phyloP scores from a whole-genome alignment of 2,329 filamentous ascomycete species.

The Colletotrichum sp. region DNA sequence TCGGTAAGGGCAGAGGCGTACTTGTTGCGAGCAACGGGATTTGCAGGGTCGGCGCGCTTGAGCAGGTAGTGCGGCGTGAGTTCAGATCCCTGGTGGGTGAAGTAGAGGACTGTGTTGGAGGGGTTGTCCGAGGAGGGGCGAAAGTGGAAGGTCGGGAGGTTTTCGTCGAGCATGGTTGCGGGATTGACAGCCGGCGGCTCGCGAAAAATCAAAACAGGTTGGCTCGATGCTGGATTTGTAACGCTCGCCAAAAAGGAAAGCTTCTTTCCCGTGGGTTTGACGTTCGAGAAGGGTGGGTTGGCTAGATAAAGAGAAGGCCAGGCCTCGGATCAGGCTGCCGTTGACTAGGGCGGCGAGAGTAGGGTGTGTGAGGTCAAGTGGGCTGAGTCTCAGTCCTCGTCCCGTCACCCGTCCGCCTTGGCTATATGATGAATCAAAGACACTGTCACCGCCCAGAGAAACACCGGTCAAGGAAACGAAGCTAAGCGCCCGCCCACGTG shows the following conservation, averaged over 20 bases:
- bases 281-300: not conserved
- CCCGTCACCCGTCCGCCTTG: slow-evolving; percentile 11
- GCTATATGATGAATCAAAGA: slow-evolving; percentile 6
- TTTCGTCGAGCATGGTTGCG: slow-evolving; percentile 83
- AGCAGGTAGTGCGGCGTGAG: slow-evolving; percentile 82
- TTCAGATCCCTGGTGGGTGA: slow-evolving; percentile 78
- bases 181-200: not conserved
- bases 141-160: slow-evolving; percentile 76
- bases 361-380: slow-evolving; percentile 9
- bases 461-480: not conserved
- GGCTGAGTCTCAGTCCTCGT: slow-evolving; percentile 4
- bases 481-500: not conserved
- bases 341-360: not conserved
- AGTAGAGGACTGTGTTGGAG: slow-evolving; percentile 62
- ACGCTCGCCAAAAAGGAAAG: not conserved
- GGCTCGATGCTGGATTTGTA: not conserved
- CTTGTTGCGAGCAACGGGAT: slow-evolving; percentile 74
- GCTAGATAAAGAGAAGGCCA: not conserved
- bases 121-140: slow-evolving; percentile 57
- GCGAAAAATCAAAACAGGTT: not conserved
- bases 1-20: slow-evolving; percentile 90
- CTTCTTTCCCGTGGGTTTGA: not conserved
- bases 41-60: slow-evolving; percentile 74
- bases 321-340: not conserved
- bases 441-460: not conserved